Base-by-base conservation (phyloP, 2,329 filamentous ascomycete species). In the Emergomyces africanus region DNA sequence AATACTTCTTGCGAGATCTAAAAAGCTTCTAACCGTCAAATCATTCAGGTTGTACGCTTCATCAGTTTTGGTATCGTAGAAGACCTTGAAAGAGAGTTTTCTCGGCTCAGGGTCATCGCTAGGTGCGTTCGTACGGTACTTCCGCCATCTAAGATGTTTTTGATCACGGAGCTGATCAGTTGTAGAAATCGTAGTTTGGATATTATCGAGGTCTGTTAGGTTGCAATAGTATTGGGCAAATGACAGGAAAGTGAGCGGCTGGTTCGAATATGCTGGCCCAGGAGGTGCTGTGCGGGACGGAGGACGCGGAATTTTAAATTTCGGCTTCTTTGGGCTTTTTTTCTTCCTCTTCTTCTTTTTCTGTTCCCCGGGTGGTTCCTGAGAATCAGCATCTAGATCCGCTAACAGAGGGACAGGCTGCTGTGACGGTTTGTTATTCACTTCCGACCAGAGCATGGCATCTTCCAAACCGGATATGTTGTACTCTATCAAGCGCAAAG, bases 201-300 rank as follows among this genome's bases (percentile, higher is more conserved):
- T 83, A 66, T 90, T 88, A 74, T 97, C 95, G 73, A 96, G 86
- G 60, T 83, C 76, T 0, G 92, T 97, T n/a, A 99, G 76, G 71
- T 99, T 99, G 61, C 92, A 90, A 72, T 84, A 96, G 72, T 95
- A 96, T 68, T 99, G 94, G 3, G 84, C 90, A 72, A 90, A 96
- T 5, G 89, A 84, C 2, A 87, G 79, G 62, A 91, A 78, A 0
- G 89, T 88, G 42, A 97, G 78, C 0, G 89, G 78, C 70, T 99
- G 94, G 8, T 87, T 84, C 23, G 86, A 90, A 73, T 99, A 97
- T 8, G 89, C 94, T 0, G 94, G 94, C 0, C 94, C 94, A 0
- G 92, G 92, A 5, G 83, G 83, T 8, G 86, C 75, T 1, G 81
- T 81, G 66, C 86, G 84, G 0, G 88, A 83, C 1, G 94, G 94